A percentile compares a stretch with the other conserved stretches of the same genome.
Conservation (phyloP, 116 monocot species). For the Posidonia oceanica region DNA sequence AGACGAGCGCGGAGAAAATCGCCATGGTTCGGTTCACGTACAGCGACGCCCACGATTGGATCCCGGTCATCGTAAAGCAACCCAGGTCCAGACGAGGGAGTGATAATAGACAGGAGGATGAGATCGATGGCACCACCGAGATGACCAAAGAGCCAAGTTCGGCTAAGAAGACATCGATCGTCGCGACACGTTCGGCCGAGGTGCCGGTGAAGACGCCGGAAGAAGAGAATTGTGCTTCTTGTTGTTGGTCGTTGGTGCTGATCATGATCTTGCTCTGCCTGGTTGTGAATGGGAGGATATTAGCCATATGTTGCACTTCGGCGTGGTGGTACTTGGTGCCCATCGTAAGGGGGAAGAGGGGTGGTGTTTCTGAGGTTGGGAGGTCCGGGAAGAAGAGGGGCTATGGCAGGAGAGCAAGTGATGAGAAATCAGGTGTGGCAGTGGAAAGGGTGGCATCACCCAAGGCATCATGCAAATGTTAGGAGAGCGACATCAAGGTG, state of each 20-base stretch:
- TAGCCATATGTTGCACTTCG: slow-evolving; percentile 64
- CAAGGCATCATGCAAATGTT: too few species aligned
- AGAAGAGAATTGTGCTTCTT: slow-evolving; percentile 4
- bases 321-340: slow-evolving; percentile 73
- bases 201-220: neutral
- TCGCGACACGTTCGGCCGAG: too few species aligned
- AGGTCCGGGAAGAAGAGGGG: slow-evolving; percentile 13
- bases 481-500: too few species aligned
- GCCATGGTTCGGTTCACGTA: slow-evolving; percentile 47
- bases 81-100: neutral
- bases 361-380: slow-evolving; percentile 1
- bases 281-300: slow-evolving; percentile 44
- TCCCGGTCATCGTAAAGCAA: slow-evolving; percentile 37
- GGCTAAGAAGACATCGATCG: too few species aligned
- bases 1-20: slow-evolving; percentile 8
- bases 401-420: slow-evolving; percentile 19
- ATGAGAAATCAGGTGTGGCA: neutral
- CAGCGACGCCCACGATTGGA: slow-evolving; percentile 42
- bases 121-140: too few species aligned
- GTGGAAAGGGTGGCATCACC: too few species aligned
- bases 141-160: too few species aligned
- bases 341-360: slow-evolving; percentile 4
- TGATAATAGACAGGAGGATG: neutral
- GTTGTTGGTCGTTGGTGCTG: slow-evolving; percentile 33
- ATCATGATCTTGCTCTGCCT: slow-evolving; percentile 37